phyloP scores from a whole-genome alignment of 2,329 filamentous ascomycete species.

The Aspergillus terreus region DNA sequence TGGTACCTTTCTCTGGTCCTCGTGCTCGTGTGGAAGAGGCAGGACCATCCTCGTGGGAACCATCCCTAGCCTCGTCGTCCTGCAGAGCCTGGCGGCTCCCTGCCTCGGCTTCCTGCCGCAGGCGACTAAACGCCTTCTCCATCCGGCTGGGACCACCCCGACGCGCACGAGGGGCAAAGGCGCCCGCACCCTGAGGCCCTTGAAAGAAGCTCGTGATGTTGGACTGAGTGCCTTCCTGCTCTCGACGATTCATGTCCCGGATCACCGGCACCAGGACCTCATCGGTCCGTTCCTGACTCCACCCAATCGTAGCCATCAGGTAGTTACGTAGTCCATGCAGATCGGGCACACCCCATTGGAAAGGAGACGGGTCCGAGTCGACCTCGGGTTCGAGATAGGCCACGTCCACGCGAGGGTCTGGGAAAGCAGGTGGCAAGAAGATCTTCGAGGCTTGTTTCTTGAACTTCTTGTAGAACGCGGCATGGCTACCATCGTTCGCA shows the following conservation, averaged over 20 bases:
- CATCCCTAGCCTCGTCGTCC: slow-evolving; percentile 2
- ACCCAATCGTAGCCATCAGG: slow-evolving; percentile 88
- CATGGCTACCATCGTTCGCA: slow-evolving; percentile 52
- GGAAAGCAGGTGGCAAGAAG: slow-evolving; percentile 78
- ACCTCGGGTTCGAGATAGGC: slow-evolving; percentile 88
- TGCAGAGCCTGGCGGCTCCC: slow-evolving; percentile 8
- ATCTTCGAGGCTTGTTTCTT: slow-evolving; percentile 78
- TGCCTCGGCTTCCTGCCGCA: slow-evolving; percentile 54
- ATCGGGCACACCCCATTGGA: slow-evolving; percentile 95
- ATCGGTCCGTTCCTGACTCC: slow-evolving; percentile 86
- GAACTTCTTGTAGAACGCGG: slow-evolving; percentile 78
- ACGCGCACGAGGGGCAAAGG: slow-evolving; percentile 67
- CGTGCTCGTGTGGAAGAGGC: not conserved
- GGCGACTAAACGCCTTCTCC: slow-evolving; percentile 67
- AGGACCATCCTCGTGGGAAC: slow-evolving; percentile 1
- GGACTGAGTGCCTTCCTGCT: slow-evolving; percentile 84
- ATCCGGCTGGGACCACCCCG: slow-evolving; percentile 65
- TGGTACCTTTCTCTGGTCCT: slow-evolving; percentile 14
- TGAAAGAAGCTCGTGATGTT: slow-evolving; percentile 95
- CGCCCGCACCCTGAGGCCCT: slow-evolving; percentile 56
- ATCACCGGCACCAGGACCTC: slow-evolving; percentile 96
- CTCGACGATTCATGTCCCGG: slow-evolving; percentile 85
- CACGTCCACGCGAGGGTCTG: slow-evolving; percentile 69
- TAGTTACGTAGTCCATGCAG: slow-evolving; percentile 79
- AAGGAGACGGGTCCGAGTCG: slow-evolving; percentile 70